These are phyloP conservation scores for Isoetes taiwanensis DNA, from an alignment of 75 land plant species.

Conservation along the genomic window DNA sequence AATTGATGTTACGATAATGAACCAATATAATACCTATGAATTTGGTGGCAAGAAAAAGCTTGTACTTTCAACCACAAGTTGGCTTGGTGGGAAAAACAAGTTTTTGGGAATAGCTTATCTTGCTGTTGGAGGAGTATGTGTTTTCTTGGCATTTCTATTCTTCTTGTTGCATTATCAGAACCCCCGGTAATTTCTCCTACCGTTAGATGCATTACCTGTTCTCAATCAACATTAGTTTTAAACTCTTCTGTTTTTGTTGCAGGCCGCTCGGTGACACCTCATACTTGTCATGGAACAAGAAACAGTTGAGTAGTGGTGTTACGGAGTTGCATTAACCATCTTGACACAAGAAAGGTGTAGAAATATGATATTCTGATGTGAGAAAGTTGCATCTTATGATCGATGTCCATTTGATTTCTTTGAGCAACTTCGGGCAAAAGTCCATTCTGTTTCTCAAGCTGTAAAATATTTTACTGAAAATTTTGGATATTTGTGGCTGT, in stretches of 20 bases:
- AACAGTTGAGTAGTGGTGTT: too few species aligned
- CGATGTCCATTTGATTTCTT: too few species aligned
- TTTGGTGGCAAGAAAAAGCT: constrained; percentile 14
- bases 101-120: constrained; percentile 14
- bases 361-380: too few species aligned
- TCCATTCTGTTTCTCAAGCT: too few species aligned
- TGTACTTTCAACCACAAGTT: constrained; percentile 14
- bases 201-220: background rate
- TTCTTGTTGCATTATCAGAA: constrained; percentile 3
- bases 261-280: constrained; percentile 51
- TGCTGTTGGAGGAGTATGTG: constrained; percentile 9
- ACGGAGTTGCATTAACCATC: too few species aligned
- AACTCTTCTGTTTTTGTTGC: constrained; percentile 1
- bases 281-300: constrained; percentile 45
- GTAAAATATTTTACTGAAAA: too few species aligned
- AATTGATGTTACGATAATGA: background rate
- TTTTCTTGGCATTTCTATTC: constrained; percentile 7
- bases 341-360: too few species aligned
- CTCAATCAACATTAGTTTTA: background rate
- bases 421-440: too few species aligned
- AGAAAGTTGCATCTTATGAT: too few species aligned
- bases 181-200: background rate
- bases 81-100: constrained; percentile 16
- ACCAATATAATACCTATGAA: constrained; percentile 12
- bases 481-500: too few species aligned